Evolutionary conservation across 352 stramenopile genomes (phyloP).

Genomic region (Pythium biforme): DNA sequence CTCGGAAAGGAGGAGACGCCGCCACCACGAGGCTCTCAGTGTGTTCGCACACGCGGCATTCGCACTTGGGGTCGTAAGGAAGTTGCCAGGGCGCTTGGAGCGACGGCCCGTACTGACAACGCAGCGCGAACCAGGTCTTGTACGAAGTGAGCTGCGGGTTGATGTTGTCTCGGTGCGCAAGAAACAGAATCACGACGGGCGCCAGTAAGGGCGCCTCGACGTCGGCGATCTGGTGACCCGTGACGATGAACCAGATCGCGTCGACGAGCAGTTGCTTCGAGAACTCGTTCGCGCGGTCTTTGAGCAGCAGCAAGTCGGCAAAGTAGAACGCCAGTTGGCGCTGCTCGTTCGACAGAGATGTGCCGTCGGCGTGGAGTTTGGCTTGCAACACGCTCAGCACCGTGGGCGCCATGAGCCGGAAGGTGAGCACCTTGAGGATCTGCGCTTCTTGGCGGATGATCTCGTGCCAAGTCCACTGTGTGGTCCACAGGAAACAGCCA

Average conservation of each 20-base stretch:
- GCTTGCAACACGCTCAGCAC: constrained; percentile 47
- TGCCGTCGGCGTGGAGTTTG: constrained; percentile 30
- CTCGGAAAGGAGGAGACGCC: not conserved
- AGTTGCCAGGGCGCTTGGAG: constrained; percentile 52
- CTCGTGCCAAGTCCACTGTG: constrained; percentile 62
- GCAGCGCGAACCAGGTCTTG: constrained; percentile 65
- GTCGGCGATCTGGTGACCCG: constrained; percentile 42
- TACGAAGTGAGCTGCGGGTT: constrained; percentile 48
- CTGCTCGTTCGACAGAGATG: constrained; percentile 28
- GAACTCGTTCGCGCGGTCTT: constrained; percentile 40
- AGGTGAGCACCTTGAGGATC: constrained; percentile 45
- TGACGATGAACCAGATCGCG: constrained; percentile 59
- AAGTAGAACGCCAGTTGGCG: constrained; percentile 62
- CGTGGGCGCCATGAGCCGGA: constrained; percentile 54
- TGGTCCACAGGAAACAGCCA: not conserved
- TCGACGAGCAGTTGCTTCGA: constrained; percentile 48
- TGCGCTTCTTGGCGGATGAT: constrained; percentile 50
- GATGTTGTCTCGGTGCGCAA: constrained; percentile 66
- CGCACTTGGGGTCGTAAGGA: constrained; percentile 48
- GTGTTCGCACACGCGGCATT: constrained; percentile 61
- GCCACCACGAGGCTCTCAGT: not conserved
- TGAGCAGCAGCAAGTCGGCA: constrained; percentile 52
- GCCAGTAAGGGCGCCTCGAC: constrained; percentile 47
- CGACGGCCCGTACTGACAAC: constrained; percentile 53
- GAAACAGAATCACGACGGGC: constrained; percentile 57